phyloP scores from a whole-genome alignment of 1,284 basidiomycete genomes.

The Sutorius eximius region DNA sequence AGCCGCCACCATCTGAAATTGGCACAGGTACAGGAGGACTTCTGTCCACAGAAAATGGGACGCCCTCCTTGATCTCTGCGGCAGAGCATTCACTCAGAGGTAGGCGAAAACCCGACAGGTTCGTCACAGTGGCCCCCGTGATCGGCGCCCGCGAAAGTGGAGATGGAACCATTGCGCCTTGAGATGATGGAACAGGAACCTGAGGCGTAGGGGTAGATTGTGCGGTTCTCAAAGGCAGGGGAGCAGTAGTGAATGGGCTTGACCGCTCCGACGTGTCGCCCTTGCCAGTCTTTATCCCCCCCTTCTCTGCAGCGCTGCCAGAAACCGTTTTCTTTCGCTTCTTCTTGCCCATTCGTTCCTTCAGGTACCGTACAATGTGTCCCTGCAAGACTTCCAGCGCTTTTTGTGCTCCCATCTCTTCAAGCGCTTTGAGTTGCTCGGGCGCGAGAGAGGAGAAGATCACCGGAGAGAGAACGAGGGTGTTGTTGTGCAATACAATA shows the following conservation, averaged over 20 bases:
- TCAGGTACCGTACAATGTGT: slow-evolving; percentile 83
- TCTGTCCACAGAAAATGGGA: slow-evolving; percentile 14
- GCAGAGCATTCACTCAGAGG: slow-evolving; percentile 2
- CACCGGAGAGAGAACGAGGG: slow-evolving; percentile 79
- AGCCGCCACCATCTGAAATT: slow-evolving; percentile 29
- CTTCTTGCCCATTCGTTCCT: slow-evolving; percentile 61
- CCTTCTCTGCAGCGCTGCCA: slow-evolving; percentile 11
- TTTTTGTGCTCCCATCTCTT: slow-evolving; percentile 79
- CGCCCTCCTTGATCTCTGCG: slow-evolving; percentile 19
- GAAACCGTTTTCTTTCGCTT: slow-evolving; percentile 31
- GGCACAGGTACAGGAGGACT: slow-evolving; percentile 29
- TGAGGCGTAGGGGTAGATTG: slow-evolving; percentile 14
- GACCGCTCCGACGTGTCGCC: slow-evolving; percentile 17
- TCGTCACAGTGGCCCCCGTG: not conserved
- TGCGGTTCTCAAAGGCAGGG: slow-evolving; percentile 34
- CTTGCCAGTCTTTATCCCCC: slow-evolving; percentile 8
- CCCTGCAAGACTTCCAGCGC: slow-evolving; percentile 81
- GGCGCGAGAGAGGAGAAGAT: slow-evolving; percentile 80
- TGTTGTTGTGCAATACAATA: slow-evolving; percentile 84
- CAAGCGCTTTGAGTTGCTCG: slow-evolving; percentile 74
- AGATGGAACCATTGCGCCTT: not conserved
- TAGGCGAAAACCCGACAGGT: slow-evolving; percentile 15
- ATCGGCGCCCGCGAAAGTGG: not conserved
- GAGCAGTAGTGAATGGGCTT: slow-evolving; percentile 41
- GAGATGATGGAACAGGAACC: not conserved